A percentile compares a stretch with the other conserved stretches of the same genome.
Evolutionary conservation across 2,329 filamentous ascomycete species (phyloP).

Genomic region (Colletotrichum tamarilloi): DNA sequence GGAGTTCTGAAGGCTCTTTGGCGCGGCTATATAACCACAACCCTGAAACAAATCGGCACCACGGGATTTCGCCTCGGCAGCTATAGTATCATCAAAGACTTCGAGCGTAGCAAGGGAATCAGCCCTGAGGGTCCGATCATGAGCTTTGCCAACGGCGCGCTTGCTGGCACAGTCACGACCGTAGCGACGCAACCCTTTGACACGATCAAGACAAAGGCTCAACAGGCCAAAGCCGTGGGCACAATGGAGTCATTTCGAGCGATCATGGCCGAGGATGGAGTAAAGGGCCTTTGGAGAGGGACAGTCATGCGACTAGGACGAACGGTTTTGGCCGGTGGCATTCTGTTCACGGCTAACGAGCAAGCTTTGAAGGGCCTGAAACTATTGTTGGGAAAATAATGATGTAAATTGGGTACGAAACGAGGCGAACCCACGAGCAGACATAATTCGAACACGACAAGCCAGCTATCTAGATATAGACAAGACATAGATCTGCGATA

Average conservation of each 20-base stretch:
- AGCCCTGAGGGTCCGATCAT: constrained; percentile 4
- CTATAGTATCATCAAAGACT: constrained; percentile 30
- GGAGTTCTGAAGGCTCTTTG: constrained; percentile 6
- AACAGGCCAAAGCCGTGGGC: constrained; percentile 20
- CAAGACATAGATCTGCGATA: neutral
- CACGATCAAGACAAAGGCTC: constrained; percentile 24
- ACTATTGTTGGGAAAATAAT: neutral
- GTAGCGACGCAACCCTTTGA: constrained; percentile 28
- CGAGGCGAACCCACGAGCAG: neutral
- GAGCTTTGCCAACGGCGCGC: constrained; percentile 26
- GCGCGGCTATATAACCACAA: constrained; percentile 23
- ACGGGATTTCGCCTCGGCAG: constrained; percentile 26
- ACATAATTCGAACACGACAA: neutral
- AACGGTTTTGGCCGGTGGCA: constrained; percentile 23
- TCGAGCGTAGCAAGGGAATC: constrained; percentile 9
- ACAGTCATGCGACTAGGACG: constrained; percentile 21
- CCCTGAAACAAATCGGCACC: constrained; percentile 20
- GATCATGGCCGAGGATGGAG: constrained; percentile 19
- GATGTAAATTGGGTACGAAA: neutral
- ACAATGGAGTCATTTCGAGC: constrained; percentile 16
- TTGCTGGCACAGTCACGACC: constrained; percentile 20
- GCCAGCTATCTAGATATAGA: neutral
- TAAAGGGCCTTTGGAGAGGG: constrained; percentile 19
- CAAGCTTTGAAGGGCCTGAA: constrained; percentile 20
- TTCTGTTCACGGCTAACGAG: constrained; percentile 24